A percentile compares a stretch with the other conserved stretches of the same genome.
Evolutionary conservation across 1,284 basidiomycete genomes (phyloP).

Genomic region (Austropuccinia psidii): DNA sequence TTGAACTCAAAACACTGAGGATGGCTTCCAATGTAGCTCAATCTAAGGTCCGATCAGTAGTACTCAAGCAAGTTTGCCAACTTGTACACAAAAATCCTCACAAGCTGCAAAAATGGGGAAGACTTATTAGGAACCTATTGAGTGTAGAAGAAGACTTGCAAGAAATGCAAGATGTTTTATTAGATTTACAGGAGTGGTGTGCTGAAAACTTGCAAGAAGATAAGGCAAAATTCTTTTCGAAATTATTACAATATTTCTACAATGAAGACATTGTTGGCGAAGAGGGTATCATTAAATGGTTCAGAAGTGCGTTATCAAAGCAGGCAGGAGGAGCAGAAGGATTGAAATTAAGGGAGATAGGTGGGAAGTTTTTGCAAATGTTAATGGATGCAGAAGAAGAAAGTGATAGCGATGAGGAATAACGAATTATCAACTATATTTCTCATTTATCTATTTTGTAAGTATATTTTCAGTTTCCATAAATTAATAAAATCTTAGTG

Average conservation of each 20-base stretch:
- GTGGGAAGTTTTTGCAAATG: conserved; percentile 48
- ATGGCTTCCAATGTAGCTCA: conserved; percentile 87
- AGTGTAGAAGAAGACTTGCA: conserved; percentile 45
- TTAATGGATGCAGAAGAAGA: conserved; percentile 48
- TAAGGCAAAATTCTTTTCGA: conserved; percentile 45
- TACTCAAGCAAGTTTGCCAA: conserved; percentile 64
- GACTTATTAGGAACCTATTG: conserved; percentile 47
- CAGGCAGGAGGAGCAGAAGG: conserved; percentile 43
- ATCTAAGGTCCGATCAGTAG: conserved; percentile 65
- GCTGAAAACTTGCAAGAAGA: conserved; percentile 37
- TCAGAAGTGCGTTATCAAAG: conserved; percentile 42
- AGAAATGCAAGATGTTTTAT: conserved; percentile 46
- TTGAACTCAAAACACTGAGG: conserved; percentile 84
- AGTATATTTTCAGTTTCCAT: no score
- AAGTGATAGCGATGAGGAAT: no score
- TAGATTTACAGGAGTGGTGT: conserved; percentile 45
- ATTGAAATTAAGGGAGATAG: conserved; percentile 46
- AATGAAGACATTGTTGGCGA: conserved; percentile 50
- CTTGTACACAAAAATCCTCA: conserved; percentile 50
- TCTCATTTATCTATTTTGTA: no score
- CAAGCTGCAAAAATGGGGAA: conserved; percentile 48
- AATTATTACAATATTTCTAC: conserved; percentile 49
- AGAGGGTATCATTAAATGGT: conserved; percentile 49
- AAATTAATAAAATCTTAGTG: no score
- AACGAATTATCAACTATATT: no score